Evolutionary conservation across 345 rosid species (phyloP).

Genomic region (Salix arbutifolia): DNA sequence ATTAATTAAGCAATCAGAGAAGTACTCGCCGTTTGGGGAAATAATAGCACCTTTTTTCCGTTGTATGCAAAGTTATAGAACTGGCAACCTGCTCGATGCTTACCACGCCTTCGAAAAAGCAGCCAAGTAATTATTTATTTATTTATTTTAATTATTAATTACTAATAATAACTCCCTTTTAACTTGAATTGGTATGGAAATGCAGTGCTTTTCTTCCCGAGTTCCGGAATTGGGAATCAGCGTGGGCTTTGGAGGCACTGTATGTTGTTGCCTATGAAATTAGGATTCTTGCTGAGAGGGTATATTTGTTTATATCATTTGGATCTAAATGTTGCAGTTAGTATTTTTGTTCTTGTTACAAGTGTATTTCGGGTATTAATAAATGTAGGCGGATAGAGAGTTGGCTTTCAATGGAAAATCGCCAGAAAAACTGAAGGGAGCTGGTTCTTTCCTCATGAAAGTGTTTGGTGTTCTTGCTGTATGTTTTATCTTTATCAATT

Average conservation of each 20-base stretch:
- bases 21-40: constrained; percentile 65
- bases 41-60: constrained; percentile 65
- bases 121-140: constrained; percentile 45
- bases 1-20: constrained; percentile 73
- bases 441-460: constrained; percentile 95
- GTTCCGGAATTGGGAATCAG: constrained; percentile 97
- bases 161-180: background rate
- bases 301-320: constrained; percentile 15
- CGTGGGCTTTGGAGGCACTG: constrained; percentile 90
- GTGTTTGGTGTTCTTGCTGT: constrained; percentile 95
- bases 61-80: constrained; percentile 63
- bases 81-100: constrained; percentile 66
- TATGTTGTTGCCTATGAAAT: constrained; percentile 85
- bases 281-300: constrained; percentile 94
- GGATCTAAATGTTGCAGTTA: background rate
- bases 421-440: constrained; percentile 90
- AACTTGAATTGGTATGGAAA: background rate
- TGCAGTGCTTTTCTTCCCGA: constrained; percentile 90
- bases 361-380: background rate
- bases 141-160: background rate
- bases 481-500: constrained; percentile 27
- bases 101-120: constrained; percentile 79
- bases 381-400: constrained; percentile 75
- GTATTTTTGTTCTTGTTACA: background rate
- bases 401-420: constrained; percentile 75